These are phyloP conservation scores for Anacardium occidentale DNA, from an alignment of 345 rosid species.

Conservation along the genomic window DNA sequence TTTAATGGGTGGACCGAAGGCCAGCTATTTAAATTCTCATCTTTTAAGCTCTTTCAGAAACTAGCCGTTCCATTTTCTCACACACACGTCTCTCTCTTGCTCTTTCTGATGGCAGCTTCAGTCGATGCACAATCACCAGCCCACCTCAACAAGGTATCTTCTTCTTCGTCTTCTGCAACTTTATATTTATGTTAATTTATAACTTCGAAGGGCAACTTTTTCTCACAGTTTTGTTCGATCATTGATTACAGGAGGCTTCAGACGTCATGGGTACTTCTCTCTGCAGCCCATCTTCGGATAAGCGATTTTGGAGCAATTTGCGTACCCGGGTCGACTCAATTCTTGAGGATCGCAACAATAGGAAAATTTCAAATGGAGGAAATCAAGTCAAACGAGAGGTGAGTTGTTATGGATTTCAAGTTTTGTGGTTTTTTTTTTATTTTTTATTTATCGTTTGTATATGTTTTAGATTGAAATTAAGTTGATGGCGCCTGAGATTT, in stretches of 20 bases:
- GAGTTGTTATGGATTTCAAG: constrained; percentile 4
- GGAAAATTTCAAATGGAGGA: constrained; percentile 5
- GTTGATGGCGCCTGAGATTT: neutral
- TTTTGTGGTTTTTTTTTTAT: too few species aligned
- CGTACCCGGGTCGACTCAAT: constrained; percentile 38
- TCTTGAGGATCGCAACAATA: constrained; percentile 34
- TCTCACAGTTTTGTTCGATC: neutral
- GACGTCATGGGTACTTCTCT: constrained; percentile 30
- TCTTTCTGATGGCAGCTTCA: constrained; percentile 46
- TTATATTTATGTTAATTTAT: neutral
- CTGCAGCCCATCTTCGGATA: constrained; percentile 45
- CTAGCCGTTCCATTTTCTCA: constrained; percentile 54
- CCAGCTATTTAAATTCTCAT: constrained; percentile 38
- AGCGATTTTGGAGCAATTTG: constrained; percentile 55
- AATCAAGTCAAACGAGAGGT: constrained; percentile 20
- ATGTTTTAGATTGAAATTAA: neutral
- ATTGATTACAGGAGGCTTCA: constrained; percentile 19
- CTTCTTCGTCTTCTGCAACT: constrained; percentile 6
- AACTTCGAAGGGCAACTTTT: constrained; percentile 6
- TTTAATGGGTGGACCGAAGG: constrained; percentile 17
- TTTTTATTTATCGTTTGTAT: neutral
- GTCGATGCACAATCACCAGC: constrained; percentile 48
- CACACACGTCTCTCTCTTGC: neutral
- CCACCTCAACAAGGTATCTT: constrained; percentile 32
- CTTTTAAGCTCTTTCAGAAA: constrained; percentile 24